Conservation (phyloP, 306 rosid species). For the Vigna nakashimae region DNA sequence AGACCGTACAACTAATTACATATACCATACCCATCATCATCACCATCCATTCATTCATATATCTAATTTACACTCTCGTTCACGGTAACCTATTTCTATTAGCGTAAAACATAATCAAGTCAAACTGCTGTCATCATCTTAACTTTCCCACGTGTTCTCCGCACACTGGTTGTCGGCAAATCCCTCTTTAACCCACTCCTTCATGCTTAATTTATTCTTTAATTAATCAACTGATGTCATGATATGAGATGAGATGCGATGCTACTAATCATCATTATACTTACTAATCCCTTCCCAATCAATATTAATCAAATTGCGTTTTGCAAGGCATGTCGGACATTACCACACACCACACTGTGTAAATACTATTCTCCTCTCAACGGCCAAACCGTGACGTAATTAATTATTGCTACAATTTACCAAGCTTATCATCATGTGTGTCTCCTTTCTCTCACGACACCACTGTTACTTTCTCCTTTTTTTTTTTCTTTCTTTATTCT, state of each 20-base stretch:
- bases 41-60: neutral
- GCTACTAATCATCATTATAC: too few relatives aligned
- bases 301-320: neutral
- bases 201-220: neutral
- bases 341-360: slow-evolving; percentile 33
- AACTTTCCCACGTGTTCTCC: slow-evolving; percentile 31
- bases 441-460: neutral
- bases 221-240: slow-evolving; percentile 23
- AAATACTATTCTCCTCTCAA: slow-evolving; percentile 27
- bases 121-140: neutral
- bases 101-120: neutral
- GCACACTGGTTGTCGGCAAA: slow-evolving; percentile 54
- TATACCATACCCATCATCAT: slow-evolving; percentile 39
- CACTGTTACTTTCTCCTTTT: neutral
- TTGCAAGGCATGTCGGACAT: slow-evolving; percentile 42
- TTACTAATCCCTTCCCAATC: neutral
- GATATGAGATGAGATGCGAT: neutral
- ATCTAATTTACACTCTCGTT: neutral
- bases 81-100: neutral
- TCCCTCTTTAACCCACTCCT: slow-evolving; percentile 47
- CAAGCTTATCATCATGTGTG: too few relatives aligned
- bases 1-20: slow-evolving; percentile 50
- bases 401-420: slow-evolving; percentile 15
- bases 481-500: neutral
- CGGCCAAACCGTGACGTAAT: slow-evolving; percentile 2